Conservation (phyloP, 192 early-diverging fungal species). For the Coemansia pectinata region DNA sequence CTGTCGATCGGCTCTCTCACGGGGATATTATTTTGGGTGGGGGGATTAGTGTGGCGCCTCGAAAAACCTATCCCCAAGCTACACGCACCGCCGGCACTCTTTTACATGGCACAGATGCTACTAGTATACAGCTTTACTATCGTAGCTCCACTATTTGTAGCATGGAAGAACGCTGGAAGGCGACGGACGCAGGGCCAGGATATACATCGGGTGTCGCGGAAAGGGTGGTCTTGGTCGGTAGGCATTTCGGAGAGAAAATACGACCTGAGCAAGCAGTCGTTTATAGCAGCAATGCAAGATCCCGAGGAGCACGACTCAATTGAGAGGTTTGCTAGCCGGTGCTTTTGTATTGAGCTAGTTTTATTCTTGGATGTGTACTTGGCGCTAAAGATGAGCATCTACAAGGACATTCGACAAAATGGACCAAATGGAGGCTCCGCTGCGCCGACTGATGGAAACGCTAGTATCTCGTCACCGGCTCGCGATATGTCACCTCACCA, state of each 20-base stretch:
- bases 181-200: not conserved
- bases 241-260: constrained; percentile 12
- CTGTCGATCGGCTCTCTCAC: constrained; percentile 11
- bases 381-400: constrained; percentile 21
- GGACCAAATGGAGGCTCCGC: not conserved
- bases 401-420: constrained; percentile 1
- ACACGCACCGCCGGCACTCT: constrained; percentile 14
- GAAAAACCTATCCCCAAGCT: not conserved
- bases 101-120: constrained; percentile 16
- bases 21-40: constrained; percentile 16
- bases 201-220: not conserved
- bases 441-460: not conserved
- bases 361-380: constrained; percentile 24
- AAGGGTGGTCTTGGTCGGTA: constrained; percentile 15
- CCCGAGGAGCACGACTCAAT: constrained; percentile 20
- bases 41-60: constrained; percentile 11
- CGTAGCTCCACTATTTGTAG: constrained; percentile 11
- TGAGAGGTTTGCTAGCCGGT: constrained; percentile 15
- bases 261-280: constrained; percentile 18
- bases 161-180: constrained; percentile 5
- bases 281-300: constrained; percentile 27
- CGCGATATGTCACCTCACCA: not conserved
- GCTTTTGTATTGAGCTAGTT: constrained; percentile 34
- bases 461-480: not conserved
- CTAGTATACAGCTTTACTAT: constrained; percentile 18